Evolutionary conservation across 2,329 filamentous ascomycete genomes (phyloP), one percentile per base, ranked within the genome.

Genomic region (Alternaria triticimaculans): DNA sequence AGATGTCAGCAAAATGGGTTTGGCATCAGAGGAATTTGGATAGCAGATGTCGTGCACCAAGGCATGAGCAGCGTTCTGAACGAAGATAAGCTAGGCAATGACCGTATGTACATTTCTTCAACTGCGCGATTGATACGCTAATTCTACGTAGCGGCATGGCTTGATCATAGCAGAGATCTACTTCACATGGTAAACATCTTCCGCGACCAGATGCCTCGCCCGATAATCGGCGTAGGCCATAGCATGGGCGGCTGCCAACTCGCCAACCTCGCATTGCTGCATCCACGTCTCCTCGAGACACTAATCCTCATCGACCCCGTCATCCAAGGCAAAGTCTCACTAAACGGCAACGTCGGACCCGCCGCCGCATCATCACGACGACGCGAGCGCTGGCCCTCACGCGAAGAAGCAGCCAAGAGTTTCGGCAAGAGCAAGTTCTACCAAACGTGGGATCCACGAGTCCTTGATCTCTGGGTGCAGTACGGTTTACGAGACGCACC

Each of bases 31-130:
- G 85, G 87, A 65, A 94, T 98, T 71, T 97, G 92, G 92, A 96
- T 97, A 72, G 90, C 93, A 65, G 95, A 98, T 81, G 88, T 92
- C n/a, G 89, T 92, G 28, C 90, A 93, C 76, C 92, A 97, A 82
- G 94, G 94, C 37, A 84, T 88, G 72, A 96, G 92, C 76, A 89
- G 91, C 43, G 83, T 92, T 11, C 76, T 96, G 45, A 98, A 97
- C 78, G 91, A 94, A 80, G 77, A 85, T 44, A 84, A 86, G 11
- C 82, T 97, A 2, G 95, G 94, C 60, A 92, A 97, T 78, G 94
- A 98, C 78, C 93, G 92, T 93, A 83, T 69, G 89, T 80, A 14
- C 45, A 50, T 33, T 53, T n/a, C 37, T 45, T 28, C n/a, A 30
- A 44, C 11, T 30, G 50, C 15, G 4, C 30, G 41, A 14, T 18